phyloP scores from a whole-genome alignment of 73 alveolate genomes.

The Uronychia binucleata region DNA sequence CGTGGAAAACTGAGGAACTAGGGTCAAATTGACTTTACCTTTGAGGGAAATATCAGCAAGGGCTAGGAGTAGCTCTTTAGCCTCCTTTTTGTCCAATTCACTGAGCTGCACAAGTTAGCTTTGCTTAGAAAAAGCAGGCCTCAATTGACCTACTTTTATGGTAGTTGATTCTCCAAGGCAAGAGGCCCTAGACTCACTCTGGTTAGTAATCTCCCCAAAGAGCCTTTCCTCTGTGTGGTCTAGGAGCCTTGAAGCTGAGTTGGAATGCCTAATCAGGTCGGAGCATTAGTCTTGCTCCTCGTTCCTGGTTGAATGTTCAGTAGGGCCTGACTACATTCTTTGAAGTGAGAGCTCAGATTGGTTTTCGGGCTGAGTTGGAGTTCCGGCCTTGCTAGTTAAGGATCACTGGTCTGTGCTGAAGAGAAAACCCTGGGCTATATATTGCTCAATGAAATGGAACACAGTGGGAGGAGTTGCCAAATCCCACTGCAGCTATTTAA shows the following conservation, averaged over 20 bases:
- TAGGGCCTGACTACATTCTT: not conserved
- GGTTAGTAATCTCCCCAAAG: not conserved
- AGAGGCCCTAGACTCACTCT: not conserved
- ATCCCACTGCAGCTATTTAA: not conserved
- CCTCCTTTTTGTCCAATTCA: not conserved
- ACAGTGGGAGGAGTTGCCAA: not conserved
- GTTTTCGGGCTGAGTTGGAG: too few relatives aligned
- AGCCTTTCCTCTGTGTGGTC: not conserved
- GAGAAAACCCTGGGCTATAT: not conserved
- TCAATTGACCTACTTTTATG: not conserved
- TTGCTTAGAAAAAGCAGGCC: not conserved
- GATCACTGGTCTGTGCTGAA: not conserved
- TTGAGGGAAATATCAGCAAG: not conserved
- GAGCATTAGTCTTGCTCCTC: not conserved
- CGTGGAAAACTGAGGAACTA: not conserved
- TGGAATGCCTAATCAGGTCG: not conserved
- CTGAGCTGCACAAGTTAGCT: not conserved
- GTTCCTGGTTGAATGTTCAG: not conserved
- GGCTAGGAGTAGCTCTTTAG: not conserved
- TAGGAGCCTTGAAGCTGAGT: not conserved
- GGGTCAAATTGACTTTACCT: not conserved
- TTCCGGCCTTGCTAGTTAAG: not conserved
- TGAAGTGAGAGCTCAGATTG: too few relatives aligned
- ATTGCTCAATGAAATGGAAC: not conserved
- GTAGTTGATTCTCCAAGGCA: not conserved